A percentile compares a stretch with the other conserved stretches of the same genome.
Evolutionary conservation across 441 rosid genomes (phyloP).

Genomic region (Gossypium schwendimanii): DNA sequence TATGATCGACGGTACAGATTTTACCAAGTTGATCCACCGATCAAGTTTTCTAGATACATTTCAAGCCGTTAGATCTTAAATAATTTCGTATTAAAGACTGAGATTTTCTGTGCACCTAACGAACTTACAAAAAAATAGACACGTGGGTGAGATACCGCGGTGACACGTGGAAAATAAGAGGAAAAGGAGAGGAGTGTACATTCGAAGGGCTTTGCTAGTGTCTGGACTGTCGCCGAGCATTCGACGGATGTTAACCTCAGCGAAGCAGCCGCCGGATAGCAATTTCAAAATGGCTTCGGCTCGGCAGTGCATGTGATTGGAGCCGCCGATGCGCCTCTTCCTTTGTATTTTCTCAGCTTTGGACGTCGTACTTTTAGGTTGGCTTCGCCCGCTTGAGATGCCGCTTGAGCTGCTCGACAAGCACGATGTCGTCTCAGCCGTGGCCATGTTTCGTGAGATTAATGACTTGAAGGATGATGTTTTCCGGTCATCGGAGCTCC

Average conservation of each 20-base stretch:
- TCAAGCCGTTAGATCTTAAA: background rate
- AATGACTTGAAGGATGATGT: slow-evolving; percentile 12
- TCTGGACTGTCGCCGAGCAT: slow-evolving; percentile 82
- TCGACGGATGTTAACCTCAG: slow-evolving; percentile 69
- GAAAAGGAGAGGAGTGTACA: slow-evolving; percentile 29
- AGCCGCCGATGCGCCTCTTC: slow-evolving; percentile 27
- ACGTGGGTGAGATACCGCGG: background rate
- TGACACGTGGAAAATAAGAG: background rate
- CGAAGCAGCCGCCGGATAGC: slow-evolving; percentile 51
- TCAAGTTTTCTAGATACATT: background rate
- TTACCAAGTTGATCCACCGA: background rate
- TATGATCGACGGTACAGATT: background rate
- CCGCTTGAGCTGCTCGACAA: slow-evolving; percentile 56
- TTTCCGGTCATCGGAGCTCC: slow-evolving; percentile 29
- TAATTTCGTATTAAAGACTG: background rate
- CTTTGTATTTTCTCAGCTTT: slow-evolving; percentile 19
- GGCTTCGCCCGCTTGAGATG: slow-evolving; percentile 37
- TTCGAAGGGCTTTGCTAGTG: slow-evolving; percentile 93
- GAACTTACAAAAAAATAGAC: background rate
- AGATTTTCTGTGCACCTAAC: background rate
- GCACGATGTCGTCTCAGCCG: slow-evolving; percentile 46
- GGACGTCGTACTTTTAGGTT: background rate
- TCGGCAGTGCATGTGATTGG: slow-evolving; percentile 43
- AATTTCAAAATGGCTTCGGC: slow-evolving; percentile 66
- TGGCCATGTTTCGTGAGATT: background rate